Base-by-base conservation (phyloP, 345 rosid species). In the Angophora floribunda region DNA sequence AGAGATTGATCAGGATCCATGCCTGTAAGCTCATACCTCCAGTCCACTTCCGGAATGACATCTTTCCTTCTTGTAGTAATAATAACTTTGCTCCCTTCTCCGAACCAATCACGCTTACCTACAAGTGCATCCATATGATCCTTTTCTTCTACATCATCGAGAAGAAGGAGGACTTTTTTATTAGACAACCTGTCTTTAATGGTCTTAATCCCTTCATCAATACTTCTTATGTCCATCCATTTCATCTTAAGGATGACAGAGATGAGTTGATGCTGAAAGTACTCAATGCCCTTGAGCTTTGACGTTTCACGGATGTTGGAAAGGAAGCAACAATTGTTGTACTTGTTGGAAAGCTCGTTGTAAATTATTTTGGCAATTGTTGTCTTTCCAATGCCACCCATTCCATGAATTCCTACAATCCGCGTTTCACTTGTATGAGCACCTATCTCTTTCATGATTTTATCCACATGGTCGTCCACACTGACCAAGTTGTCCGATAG, bases 1-100 rank as follows among this genome's bases (percentile, higher is more conserved):
- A 67, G 79, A 67, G 79, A 67, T 32, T 0, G 45, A 67, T 67
- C 0, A 0, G 0, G 6, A 32, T 32, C 13, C 79, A 32, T 1
- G 45, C 44, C 1, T 1, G 0, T 16, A 67, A 32, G 45, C 79
- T 67, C 79, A 7, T 67, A 67, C 1, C 1, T 4, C 1, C 2
- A 4, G 1, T 70, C 80, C 80, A 70, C 80, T 70, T 9, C 2
- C 0, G 0, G 4, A 7, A 70, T 13, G 15, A 15, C 11, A 4
- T 67, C 22, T 67, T 15, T 67, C 1, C 2, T 67, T 16, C 45
- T 32, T 0, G 79, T 67, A 16, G 79, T 67, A 32, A 67, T 0
- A 32, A 67, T 32, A 32, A 67, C 2, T 67, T 67, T 67, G 22
- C 79, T 67, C 12, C 79, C 45, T 4, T 16, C 1, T 0, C 79